Evolutionary conservation across 257 asterid species (phyloP).

Genomic region (Fraxinus cuspidata): DNA sequence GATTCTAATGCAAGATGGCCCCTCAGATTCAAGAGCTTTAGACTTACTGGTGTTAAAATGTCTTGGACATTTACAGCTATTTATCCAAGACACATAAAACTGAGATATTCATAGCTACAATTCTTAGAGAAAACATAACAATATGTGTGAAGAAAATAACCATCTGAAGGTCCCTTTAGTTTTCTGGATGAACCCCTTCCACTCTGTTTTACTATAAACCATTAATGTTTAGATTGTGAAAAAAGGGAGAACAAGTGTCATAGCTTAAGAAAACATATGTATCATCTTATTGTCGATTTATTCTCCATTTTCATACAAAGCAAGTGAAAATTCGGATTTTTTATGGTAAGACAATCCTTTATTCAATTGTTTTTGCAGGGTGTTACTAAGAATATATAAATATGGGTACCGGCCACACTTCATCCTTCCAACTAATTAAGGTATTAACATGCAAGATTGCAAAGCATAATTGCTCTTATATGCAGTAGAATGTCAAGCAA

Average conservation of each 20-base stretch:
- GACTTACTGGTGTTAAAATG: background rate
- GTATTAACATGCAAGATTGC: background rate
- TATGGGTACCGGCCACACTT: background rate
- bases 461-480: background rate
- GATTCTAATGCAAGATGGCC: slow-evolving; percentile 17
- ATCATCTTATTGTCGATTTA: background rate
- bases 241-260: background rate
- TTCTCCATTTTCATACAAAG: background rate
- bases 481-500: background rate
- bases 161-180: background rate
- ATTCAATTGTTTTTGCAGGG: background rate
- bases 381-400: background rate
- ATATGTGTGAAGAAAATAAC: background rate
- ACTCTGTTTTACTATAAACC: background rate
- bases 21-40: background rate
- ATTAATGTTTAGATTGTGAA: background rate
- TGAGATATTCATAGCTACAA: background rate
- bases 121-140: background rate
- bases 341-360: background rate
- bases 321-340: background rate
- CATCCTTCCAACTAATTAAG: too few species aligned
- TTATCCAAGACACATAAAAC: background rate
- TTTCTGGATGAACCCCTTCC: background rate
- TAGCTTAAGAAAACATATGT: background rate
- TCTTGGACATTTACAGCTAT: background rate